Conservation (phyloP, 139 green algal species). For the Pleodorina starrii region DNA sequence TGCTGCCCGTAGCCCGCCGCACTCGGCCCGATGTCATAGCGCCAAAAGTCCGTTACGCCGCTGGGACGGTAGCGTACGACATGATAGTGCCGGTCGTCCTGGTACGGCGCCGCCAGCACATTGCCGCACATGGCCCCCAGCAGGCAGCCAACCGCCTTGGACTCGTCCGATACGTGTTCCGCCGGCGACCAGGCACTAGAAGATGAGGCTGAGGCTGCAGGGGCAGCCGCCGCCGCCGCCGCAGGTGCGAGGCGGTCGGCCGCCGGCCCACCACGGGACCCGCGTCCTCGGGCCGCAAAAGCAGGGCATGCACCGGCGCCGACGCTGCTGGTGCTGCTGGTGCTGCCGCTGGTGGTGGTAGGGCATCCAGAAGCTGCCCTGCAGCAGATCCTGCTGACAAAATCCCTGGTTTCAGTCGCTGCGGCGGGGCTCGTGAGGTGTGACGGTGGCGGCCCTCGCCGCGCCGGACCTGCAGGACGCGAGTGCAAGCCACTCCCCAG, state of each 20-base stretch:
- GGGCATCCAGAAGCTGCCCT: not conserved
- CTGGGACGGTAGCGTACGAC: conserved; percentile 14
- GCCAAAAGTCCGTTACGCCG: conserved; percentile 55
- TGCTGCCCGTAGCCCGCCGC: conserved; percentile 38
- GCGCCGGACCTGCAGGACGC: too few species aligned
- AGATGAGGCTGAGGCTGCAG: not conserved
- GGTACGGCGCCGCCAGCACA: conserved; percentile 55
- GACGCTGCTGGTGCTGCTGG: not conserved
- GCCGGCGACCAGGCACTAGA: not conserved
- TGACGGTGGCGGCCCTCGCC: too few species aligned
- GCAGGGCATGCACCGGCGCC: not conserved
- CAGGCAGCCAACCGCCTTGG: conserved; percentile 40
- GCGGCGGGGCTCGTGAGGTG: too few species aligned
- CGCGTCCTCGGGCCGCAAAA: too few species aligned
- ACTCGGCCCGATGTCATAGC: conserved; percentile 28
- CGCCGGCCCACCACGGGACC: too few species aligned
- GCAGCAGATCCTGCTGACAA: not conserved
- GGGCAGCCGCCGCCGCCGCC: not conserved
- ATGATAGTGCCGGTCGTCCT: conserved; percentile 54
- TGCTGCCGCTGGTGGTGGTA: not conserved
- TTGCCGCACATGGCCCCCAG: conserved; percentile 63
- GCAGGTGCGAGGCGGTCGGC: too few species aligned
- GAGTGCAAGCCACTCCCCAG: too few species aligned
- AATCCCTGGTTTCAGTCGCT: not conserved
- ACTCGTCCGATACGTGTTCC: not conserved